Base-by-base conservation (phyloP, 768 basidiomycete species). In the Lactarius psammicola region DNA sequence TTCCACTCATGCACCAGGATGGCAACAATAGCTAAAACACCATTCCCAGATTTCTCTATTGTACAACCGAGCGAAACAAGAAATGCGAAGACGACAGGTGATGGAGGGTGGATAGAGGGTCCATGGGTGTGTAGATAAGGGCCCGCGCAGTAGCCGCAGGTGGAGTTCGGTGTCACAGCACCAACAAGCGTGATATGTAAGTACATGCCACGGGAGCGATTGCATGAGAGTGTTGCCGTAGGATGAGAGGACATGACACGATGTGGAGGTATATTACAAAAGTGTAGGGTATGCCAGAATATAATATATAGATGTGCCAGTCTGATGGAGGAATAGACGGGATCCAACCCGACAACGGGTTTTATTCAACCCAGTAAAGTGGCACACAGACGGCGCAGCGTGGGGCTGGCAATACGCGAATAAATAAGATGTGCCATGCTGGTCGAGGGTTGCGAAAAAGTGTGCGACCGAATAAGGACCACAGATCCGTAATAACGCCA, bases 261-360 rank as follows among this genome's bases (percentile, higher is more conserved):
- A 26, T 44, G 56, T 56, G 23, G 38, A 67, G 67, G 67, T 63
- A 65, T 65, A 70, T 70, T 70, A 70, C 67, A 64, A 40, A 42
- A 59, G 20, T 64, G 60, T 70, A 70, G 58, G 69, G 64, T 70
- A 70, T 70, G 67, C 54, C 59, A 59, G 59, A 57, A 38, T 57
- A 42, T 38, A 49, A 68, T 65, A 68, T 40, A 66, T 60, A 60
- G 53, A 40, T 60, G 31, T 40, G 54, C 55, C 26, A 26, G 59
- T 38, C 57, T 42, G 42, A 30, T 46, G 28, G 33, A 51, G 30
- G 64, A 34, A 36, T 49, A 49, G 49, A 51, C 49, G 60, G 61
- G 42, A 59, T 58, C 46, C 23, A 66, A 67, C 49, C 36, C 51
- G 46, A 67, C 38, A 28, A 58, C 44, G 34, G 56, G 54, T 34